Evolutionary conservation across 2,329 filamentous ascomycete species (phyloP).

Genomic region (Calonectria henricotiae): DNA sequence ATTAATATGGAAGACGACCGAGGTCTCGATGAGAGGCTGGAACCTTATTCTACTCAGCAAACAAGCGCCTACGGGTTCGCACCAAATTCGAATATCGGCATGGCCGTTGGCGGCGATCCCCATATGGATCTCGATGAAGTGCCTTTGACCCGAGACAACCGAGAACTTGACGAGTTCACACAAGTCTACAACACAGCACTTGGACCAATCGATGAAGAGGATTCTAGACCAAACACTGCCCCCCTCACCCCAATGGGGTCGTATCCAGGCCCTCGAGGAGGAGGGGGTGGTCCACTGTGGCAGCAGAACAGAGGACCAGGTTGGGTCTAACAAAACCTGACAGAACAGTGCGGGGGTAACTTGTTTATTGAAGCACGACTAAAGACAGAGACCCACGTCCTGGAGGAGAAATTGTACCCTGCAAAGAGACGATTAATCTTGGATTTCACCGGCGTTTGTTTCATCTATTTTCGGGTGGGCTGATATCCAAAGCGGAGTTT

Average conservation of each 20-base stretch:
- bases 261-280: conserved; percentile 48
- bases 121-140: conserved; percentile 57
- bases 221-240: conserved; percentile 46
- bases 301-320: conserved; percentile 69
- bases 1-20: conserved; percentile 42
- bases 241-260: conserved; percentile 41
- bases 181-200: conserved; percentile 63
- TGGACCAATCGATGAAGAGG: conserved; percentile 57
- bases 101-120: conserved; percentile 48
- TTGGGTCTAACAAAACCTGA: conserved; percentile 66
- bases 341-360: conserved; percentile 30
- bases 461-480: conserved; percentile 17
- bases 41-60: conserved; percentile 42
- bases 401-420: conserved; percentile 12
- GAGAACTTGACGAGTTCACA: conserved; percentile 63
- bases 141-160: conserved; percentile 59
- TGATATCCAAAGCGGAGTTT: conserved; percentile 36
- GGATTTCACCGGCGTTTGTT: conserved; percentile 31
- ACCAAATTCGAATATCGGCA: conserved; percentile 33
- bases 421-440: conserved; percentile 14
- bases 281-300: conserved; percentile 65
- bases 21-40: conserved; percentile 39
- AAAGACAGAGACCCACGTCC: conserved; percentile 3
- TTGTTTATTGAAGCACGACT: conserved; percentile 27
- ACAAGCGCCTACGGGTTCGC: conserved; percentile 42